These are phyloP conservation scores for Arachis monticola DNA, from an alignment of 331 rosid genomes.

Conservation along the genomic window DNA sequence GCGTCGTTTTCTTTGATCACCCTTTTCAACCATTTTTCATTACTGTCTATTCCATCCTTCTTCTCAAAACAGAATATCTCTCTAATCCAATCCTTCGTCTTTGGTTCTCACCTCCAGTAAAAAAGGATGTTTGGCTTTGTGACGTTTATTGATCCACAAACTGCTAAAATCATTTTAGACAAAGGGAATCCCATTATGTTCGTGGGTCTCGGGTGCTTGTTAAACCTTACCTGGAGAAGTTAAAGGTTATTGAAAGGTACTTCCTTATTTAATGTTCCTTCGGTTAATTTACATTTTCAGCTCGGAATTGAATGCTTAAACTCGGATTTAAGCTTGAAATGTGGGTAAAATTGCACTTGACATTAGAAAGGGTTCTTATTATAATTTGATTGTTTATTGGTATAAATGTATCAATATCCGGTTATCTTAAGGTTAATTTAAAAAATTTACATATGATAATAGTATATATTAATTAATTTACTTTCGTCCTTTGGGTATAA, in stretches of 20 bases:
- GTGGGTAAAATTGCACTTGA: neutral
- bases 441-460: no score
- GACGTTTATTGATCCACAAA: conserved; percentile 70
- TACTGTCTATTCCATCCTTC: no score
- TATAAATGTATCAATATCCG: no score
- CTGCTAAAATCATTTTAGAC: conserved; percentile 73
- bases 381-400: no score
- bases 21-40: no score
- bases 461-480: no score
- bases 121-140: conserved; percentile 95
- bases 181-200: conserved; percentile 74
- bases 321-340: neutral
- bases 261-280: conserved; percentile 7
- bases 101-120: conserved; percentile 61
- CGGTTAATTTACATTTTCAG: neutral
- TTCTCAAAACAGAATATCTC: no score
- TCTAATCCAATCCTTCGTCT: conserved; percentile 3
- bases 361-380: no score
- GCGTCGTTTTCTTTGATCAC: no score
- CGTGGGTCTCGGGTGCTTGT: conserved; percentile 87
- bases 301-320: neutral
- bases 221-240: conserved; percentile 82
- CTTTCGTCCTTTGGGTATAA: no score
- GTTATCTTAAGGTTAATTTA: no score
- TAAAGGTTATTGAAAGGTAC: conserved; percentile 68